Evolutionary conservation across 164 flowering plant species (phyloP), one percentile per base, ranked within the genome.

Genomic region (Magnolia kwangsiensis): DNA sequence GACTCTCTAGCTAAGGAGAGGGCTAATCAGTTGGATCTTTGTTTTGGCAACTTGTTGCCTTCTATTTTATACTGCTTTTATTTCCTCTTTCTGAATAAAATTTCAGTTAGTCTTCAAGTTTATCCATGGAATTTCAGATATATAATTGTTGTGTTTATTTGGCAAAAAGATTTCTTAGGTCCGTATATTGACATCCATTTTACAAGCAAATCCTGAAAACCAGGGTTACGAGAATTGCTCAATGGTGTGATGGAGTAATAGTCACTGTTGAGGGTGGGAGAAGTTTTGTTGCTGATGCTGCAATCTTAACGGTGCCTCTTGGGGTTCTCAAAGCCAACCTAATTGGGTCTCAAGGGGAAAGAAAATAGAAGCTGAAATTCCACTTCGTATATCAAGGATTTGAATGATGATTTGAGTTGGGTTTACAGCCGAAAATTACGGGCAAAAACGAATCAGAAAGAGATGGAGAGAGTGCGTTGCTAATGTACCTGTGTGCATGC

Each of bases 361-460:
- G 75, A 75, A 78, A 66, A 65, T 82, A 7, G 92, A 88, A 77
- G 80, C 81, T 19, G 51, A 84, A 23, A 78, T 85, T 77, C 96
- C 97, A 14, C 87, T 94, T 68, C 97, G 87, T 77, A 91, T 95
- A 64, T 95, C 98, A 19, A 89, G 97, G 79, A 88, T 92, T 88
- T 94, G 82, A 90, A 19, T n/a, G 18, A 7, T 50, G 19, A 9
- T 24, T 65, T 20, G 13, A 10, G 3, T 10, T 16, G 13, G 61
- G 61, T 10, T 55, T 55, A 16, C 61, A 55, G 61, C 18, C 2
- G 61, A 55, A n/a, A n/a, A n/a, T n/a, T n/a, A n/a, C n/a, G n/a
- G n/a, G n/a, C n/a, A n/a, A n/a, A n/a, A n/a, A n/a, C n/a, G n/a
- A n/a, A n/a, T n/a, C n/a, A n/a, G n/a, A n/a, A n/a, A n/a, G n/a